Conservation (phyloP, 768 basidiomycete genomes). For the Leccinellum albellum region DNA sequence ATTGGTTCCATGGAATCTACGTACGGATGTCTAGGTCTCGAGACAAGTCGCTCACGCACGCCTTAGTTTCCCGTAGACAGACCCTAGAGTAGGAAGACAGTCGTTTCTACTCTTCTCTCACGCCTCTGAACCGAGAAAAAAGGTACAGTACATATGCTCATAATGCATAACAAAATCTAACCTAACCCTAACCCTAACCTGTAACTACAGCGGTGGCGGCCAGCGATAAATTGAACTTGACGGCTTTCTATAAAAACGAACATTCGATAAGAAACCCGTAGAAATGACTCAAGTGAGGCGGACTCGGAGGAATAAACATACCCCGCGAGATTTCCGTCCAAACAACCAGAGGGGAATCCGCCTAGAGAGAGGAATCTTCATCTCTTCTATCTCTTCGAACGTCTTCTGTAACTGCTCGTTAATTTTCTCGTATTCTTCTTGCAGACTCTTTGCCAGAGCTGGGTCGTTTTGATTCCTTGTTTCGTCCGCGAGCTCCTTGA, state of each 20-base stretch:
- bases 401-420: conserved; percentile 11
- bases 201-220: too few species aligned
- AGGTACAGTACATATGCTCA: too few species aligned
- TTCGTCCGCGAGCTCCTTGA: conserved; percentile 17
- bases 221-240: neutral
- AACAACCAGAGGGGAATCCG: too few species aligned
- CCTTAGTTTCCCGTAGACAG: too few species aligned
- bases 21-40: too few species aligned
- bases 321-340: conserved; percentile 4
- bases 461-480: conserved; percentile 14
- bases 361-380: conserved; percentile 16
- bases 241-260: conserved; percentile 1
- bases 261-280: neutral
- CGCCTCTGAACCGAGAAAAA: neutral
- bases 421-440: conserved; percentile 9
- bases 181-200: too few species aligned
- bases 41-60: neutral
- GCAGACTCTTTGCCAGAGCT: conserved; percentile 6
- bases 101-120: too few species aligned
- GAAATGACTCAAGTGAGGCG: too few species aligned
- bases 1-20: too few species aligned
- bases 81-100: too few species aligned
- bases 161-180: too few species aligned
- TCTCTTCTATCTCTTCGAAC: conserved; percentile 19
- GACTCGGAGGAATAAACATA: neutral